Percentiles rank a stretch among this genome's conserved stretches.
phyloP scores from a whole-genome alignment of 164 flowering plant species.

The Brasenia schreberi region DNA sequence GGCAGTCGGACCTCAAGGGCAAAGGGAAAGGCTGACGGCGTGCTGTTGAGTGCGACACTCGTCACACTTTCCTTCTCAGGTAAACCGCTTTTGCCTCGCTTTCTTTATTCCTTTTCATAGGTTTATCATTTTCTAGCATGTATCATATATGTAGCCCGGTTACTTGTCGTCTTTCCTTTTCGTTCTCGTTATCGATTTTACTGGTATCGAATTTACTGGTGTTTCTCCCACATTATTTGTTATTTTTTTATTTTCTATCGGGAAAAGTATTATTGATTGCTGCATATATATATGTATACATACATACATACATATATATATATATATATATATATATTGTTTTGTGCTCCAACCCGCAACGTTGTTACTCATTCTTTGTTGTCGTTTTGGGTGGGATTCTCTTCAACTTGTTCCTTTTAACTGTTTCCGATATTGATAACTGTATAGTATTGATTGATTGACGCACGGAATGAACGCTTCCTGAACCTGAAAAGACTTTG shows the following conservation, averaged over 20 bases:
- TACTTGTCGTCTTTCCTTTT: neutral
- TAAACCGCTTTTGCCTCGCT: neutral
- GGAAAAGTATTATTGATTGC: no score
- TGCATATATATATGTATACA: no score
- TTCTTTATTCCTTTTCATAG: neutral
- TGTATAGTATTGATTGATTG: neutral
- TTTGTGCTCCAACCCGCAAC: no score
- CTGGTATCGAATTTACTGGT: neutral
- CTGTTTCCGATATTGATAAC: neutral
- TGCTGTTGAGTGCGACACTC: neutral
- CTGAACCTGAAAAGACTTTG: neutral
- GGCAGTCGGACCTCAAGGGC: slow-evolving; percentile 55
- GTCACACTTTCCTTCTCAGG: neutral
- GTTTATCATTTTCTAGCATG: neutral
- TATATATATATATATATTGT: no score
- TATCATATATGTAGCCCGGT: neutral
- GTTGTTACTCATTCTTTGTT: no score
- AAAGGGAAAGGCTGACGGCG: slow-evolving; percentile 50
- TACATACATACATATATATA: no score
- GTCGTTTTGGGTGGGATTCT: neutral
- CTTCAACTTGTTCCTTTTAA: neutral
- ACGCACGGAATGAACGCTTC: neutral
- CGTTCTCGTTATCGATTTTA: neutral
- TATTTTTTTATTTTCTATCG: no score
- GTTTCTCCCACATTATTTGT: neutral